These are phyloP conservation scores for Bothriochloa decipiens DNA, from an alignment of 176 grass and related monocot genomes.

Conservation along the genomic window DNA sequence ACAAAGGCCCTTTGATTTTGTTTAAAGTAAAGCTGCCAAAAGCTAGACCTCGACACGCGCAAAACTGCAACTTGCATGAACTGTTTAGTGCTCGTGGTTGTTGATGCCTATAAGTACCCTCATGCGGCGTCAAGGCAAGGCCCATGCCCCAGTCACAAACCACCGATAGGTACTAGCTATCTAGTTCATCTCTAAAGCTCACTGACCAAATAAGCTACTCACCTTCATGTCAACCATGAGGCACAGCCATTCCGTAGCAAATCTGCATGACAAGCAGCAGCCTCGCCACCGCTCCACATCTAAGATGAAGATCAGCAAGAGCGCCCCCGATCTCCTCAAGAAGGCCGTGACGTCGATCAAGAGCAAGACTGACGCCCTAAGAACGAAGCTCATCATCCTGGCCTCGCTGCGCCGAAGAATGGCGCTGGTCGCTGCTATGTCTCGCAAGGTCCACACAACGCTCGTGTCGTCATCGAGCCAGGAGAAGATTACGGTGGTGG, in stretches of 20 bases:
- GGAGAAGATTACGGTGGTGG: background rate
- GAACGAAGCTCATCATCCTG: slow-evolving; percentile 62
- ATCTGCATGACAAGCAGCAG: background rate
- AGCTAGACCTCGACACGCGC: slow-evolving; percentile 24
- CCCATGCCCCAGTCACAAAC: slow-evolving; percentile 46
- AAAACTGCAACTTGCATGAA: slow-evolving; percentile 1
- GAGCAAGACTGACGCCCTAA: slow-evolving; percentile 57
- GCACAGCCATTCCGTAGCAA: background rate
- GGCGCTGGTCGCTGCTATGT: slow-evolving; percentile 41
- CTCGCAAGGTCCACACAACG: slow-evolving; percentile 61
- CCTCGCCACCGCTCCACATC: background rate
- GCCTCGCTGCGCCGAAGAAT: slow-evolving; percentile 53
- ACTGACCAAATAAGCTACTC: background rate
- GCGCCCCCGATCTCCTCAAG: slow-evolving; percentile 62
- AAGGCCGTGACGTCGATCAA: slow-evolving; percentile 56
- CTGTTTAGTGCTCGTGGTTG: background rate
- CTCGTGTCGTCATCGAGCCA: slow-evolving; percentile 31
- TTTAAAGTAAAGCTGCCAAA: slow-evolving; percentile 6
- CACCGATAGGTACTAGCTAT: background rate
- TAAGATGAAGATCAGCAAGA: slow-evolving; percentile 64
- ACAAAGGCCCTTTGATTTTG: background rate
- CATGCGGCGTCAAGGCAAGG: slow-evolving; percentile 41
- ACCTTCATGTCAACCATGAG: slow-evolving; percentile 16
- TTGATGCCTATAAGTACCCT: slow-evolving; percentile 60
- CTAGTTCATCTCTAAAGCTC: background rate